Base-by-base conservation (phyloP, 176 grass and related monocot genomes). In the Hordeum marinum region DNA sequence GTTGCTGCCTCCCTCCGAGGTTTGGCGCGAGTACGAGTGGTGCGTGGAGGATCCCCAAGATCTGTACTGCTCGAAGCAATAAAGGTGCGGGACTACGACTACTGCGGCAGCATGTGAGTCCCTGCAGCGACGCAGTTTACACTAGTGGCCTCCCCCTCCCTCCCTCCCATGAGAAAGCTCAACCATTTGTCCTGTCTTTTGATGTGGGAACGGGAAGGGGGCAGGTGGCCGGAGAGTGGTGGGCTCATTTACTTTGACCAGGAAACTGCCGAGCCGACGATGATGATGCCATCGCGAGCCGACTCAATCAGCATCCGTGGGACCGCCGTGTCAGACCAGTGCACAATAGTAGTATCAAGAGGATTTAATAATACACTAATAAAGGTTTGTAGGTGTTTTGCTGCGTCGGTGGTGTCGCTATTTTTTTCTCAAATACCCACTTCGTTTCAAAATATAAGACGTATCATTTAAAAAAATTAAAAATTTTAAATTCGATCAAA, bases 171-270 rank as follows among this genome's bases (percentile, higher is more conserved):
- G 72, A 82, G 77, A 82, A 70, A 71, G 71, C 66, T 13, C 40
- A 48, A 5, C 13, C 58, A 24, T 24, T 29, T 18, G 34, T 81
- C 17, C 41, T 68, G 41, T 64, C 83, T 72, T 86, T 71, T 77
- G 88, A 86, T 70, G 83, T 60, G 46, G 57, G 60, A 20, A 71
- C 46, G 12, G 20, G 13, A 25, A 9, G 37, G 71, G 80, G 66
- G 18, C 42, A 79, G 37, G 27, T 46, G 20, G 60, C 42, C 42
- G 23, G 69, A 9, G 80, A 9, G 80, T 62, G 31, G 61, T 85
- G 68, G 55, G 54, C 57, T 72, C 80, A 39, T 78, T 87, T 75
- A 37, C 61, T 69, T 89, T 77, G 83, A 85, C 77, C 8, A 21
- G 57, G 64, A 75, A 75, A 75, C 41, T 0, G 41, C 36, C 25